Evolutionary conservation across 2,329 filamentous ascomycete species (phyloP), one percentile per base, ranked within the genome.

Genomic region (Zasmidium angulare): DNA sequence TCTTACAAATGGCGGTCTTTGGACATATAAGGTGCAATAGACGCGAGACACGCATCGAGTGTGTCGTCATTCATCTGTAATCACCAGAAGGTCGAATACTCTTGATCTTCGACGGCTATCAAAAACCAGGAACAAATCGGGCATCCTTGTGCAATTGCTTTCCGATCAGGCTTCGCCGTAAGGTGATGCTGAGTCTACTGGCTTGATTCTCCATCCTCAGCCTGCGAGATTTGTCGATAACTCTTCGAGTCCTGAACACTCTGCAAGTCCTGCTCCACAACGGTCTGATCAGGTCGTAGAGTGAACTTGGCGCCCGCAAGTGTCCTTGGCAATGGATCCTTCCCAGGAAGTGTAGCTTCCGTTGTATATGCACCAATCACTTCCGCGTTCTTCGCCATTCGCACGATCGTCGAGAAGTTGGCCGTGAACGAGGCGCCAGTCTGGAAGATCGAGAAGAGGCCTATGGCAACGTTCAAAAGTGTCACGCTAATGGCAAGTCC

Each of bases 321-420:
- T 7, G 29, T 7, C 7, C 7, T 14, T 7, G 55, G 61, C n/a
- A 63, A 22, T 1, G 58, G 48, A 46, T 60, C 61, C 19, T 51
- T 63, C 12, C 61, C 61, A 1, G 61, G 58, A 10, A 58, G 40
- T 7, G 7, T 36, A 36, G 29, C 7, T 10, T 50, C 23, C 36
- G 60, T 58, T 4, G 17, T 11, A 52, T 54, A 31, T 6, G 58
- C 55, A 1, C 19, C 50, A 6, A 58, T 52, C 12, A 61, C 53
- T 1, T 22, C 43, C 7, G 49, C 58, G 12, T 63, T 61, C 50
- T 53, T 36, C 6, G 31, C 56, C 9, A 59, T 43, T 21, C 64
- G 47, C 2, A 64, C 46, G 6, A 63, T 56, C 1, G 63, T 67
- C 11, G 66, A 66, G 57, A 66, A 66, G 6, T 63, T 59, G 14